Evolutionary conservation across 2,329 filamentous ascomycete genomes (phyloP).

Genomic region (Aureobasidium sp.): DNA sequence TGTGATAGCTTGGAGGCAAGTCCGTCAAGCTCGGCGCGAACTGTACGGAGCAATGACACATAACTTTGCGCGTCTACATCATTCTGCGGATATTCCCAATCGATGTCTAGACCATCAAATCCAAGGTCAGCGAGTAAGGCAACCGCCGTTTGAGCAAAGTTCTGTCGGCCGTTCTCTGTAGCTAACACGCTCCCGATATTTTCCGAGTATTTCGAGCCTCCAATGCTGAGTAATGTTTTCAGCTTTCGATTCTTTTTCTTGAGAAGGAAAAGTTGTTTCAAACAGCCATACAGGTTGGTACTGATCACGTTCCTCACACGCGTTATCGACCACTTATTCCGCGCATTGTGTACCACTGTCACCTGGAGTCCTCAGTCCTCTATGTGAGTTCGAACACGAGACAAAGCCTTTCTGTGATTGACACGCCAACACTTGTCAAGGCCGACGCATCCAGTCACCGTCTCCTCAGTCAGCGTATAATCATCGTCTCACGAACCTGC

Average conservation of each 20-base stretch:
- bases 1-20: neutral
- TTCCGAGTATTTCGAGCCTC: conserved; percentile 71
- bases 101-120: neutral
- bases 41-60: neutral
- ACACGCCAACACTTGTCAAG: too few relatives aligned
- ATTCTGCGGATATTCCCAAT: neutral
- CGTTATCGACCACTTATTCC: too few relatives aligned
- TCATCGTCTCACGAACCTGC: too few relatives aligned
- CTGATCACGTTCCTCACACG: too few relatives aligned
- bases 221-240: conserved; percentile 74
- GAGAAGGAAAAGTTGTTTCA: conserved; percentile 67
- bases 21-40: neutral
- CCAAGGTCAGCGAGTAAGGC: neutral
- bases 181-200: conserved; percentile 58
- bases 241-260: conserved; percentile 70
- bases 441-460: too few relatives aligned
- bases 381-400: too few relatives aligned
- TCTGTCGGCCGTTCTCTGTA: neutral
- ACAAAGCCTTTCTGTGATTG: too few relatives aligned
- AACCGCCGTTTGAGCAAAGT: neutral
- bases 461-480: too few relatives aligned
- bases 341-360: too few relatives aligned
- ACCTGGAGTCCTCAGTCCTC: too few relatives aligned
- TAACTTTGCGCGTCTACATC: neutral
- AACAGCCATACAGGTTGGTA: conserved; percentile 28